phyloP scores from a whole-genome alignment of 169 alveolate genomes.

The Cryptosporidium baileyi region DNA sequence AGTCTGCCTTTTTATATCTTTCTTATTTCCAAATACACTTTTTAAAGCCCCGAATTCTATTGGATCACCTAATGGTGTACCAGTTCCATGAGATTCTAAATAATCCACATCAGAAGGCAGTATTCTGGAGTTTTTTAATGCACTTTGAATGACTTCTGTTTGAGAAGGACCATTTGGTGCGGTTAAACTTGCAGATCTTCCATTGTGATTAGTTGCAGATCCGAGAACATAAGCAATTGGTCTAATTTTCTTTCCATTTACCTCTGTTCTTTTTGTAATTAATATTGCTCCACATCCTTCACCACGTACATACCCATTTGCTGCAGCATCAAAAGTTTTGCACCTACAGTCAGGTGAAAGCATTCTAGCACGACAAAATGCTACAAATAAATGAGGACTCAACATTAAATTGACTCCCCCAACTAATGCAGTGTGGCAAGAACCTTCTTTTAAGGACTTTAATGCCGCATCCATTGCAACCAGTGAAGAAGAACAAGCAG shows the following conservation, averaged over 20 bases:
- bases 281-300: conserved; percentile 77
- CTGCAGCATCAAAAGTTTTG: conserved; percentile 74
- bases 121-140: conserved; percentile 62
- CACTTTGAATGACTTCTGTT: conserved; percentile 68
- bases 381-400: conserved; percentile 52
- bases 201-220: conserved; percentile 74
- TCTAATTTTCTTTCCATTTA: conserved; percentile 5
- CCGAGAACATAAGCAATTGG: conserved; percentile 10
- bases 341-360: conserved; percentile 72
- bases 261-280: not conserved
- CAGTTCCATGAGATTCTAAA: conserved; percentile 78
- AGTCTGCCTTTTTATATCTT: not conserved
- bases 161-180: conserved; percentile 80
- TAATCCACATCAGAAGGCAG: conserved; percentile 4
- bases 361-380: conserved; percentile 71
- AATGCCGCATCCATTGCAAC: conserved; percentile 42
- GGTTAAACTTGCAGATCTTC: conserved; percentile 73
- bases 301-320: conserved; percentile 76
- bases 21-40: conserved; percentile 55
- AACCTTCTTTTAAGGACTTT: not conserved
- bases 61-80: conserved; percentile 78
- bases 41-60: conserved; percentile 74
- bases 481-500: conserved; percentile 52
- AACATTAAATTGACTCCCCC: conserved; percentile 51
- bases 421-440: conserved; percentile 10